Conservation (phyloP, 768 basidiomycete genomes). For the Lyophyllum shimeji region DNA sequence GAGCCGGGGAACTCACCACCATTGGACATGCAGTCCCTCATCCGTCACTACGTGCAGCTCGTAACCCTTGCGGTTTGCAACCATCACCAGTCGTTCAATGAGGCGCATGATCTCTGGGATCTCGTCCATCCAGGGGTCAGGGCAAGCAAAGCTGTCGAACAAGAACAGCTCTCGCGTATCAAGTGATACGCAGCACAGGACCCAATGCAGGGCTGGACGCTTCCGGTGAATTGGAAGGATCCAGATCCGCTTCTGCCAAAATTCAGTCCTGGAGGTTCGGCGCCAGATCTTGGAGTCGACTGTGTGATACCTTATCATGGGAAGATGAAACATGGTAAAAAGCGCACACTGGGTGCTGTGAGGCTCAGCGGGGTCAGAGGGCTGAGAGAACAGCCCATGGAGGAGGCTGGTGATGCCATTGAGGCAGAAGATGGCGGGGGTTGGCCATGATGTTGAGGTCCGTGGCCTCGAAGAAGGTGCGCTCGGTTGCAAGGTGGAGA, state of each 20-base stretch:
- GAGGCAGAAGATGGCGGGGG: slow-evolving; percentile 15
- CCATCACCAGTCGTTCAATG: slow-evolving; percentile 3
- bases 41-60: slow-evolving; percentile 1
- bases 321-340: neutral
- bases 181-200: slow-evolving; percentile 24
- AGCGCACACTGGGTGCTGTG: neutral
- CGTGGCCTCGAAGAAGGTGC: neutral
- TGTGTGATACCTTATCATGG: slow-evolving; percentile 14
- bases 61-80: slow-evolving; percentile 11
- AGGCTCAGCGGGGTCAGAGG: neutral
- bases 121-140: slow-evolving; percentile 7
- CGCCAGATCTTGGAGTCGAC: slow-evolving; percentile 23
- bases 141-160: slow-evolving; percentile 30
- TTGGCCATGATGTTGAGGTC: neutral
- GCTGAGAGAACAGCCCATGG: neutral
- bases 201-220: slow-evolving; percentile 27
- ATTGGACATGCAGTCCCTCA: slow-evolving; percentile 10
- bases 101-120: slow-evolving; percentile 13
- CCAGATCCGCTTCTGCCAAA: slow-evolving; percentile 32
- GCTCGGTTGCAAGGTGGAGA: neutral
- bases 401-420: slow-evolving; percentile 24
- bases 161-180: slow-evolving; percentile 16
- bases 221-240: slow-evolving; percentile 35
- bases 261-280: slow-evolving; percentile 10
- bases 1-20: neutral